Evolutionary conservation across 805 yeast genomes (phyloP), one percentile per base, ranked within the genome.

Genomic region (Yamadazyma laniorum): DNA sequence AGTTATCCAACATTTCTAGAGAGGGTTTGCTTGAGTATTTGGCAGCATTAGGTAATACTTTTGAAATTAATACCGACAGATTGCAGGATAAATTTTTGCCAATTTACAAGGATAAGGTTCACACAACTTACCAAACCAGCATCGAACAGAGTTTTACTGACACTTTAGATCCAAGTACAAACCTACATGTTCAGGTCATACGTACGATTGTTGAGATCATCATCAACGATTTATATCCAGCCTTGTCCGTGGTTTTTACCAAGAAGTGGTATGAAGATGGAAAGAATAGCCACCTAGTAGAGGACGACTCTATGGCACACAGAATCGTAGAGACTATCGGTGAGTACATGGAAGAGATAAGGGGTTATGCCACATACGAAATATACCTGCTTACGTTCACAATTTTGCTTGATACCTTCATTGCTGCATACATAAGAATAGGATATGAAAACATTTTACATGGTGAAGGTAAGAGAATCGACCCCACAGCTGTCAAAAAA

Each of bases 11-110:
- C 12, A 58, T 67, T 18, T 63, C 73, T 3, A 67, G 42, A 69
- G 82, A 85, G 17, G 96, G 96, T 2, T 65, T 88, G 21, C 70
- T 82, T 27, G 96, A 88, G 52, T 88, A 88, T 59, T 61, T 85
- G 36, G 75, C 85, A 12, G 95, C 95, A 0, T 70, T 86, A 13
- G 91, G 90, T 2, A 88, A 88, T 59, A 93, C 90, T 49, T 95
- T 85, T 59, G 93, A 85, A 45, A 83, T 85, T 17, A 80, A 85
- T 40, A 73, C 83, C 5, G 77, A 77, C 34, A 73, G 82, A 42
- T 74, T 82, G 49, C 75, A 78, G 16, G 78, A 75, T n/a, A 68
- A 79, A 52, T 84, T 87, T 29, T 72, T 82, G 27, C 81, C 80
- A 29, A 75, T 70, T 40, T 84, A 85, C 59, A 70, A 73, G 37